Conservation (phyloP, 371 early-diverging fungal species). For the Circinella umbellata region DNA sequence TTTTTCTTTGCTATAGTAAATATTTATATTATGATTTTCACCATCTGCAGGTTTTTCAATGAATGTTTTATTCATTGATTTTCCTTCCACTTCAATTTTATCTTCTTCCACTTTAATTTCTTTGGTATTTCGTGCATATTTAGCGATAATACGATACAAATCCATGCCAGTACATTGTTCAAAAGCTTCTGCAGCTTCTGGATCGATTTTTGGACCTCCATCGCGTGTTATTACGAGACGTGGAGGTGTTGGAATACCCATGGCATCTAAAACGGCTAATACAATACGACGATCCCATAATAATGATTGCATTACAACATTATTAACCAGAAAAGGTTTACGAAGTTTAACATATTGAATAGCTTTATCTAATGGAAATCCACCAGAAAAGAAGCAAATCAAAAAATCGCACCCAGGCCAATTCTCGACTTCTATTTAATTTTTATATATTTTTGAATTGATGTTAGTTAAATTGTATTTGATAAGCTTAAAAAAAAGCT, state of each 20-base stretch:
- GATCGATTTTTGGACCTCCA: slow-evolving; percentile 65
- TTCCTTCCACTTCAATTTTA: slow-evolving; percentile 75
- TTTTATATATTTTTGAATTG: not conserved
- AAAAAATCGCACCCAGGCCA: slow-evolving; percentile 98
- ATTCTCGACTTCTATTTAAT: slow-evolving; percentile 68
- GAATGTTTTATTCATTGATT: slow-evolving; percentile 87
- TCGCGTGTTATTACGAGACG: slow-evolving; percentile 80
- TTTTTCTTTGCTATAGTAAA: slow-evolving; percentile 85
- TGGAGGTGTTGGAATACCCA: slow-evolving; percentile 88
- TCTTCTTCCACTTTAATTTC: slow-evolving; percentile 48
- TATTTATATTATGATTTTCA: slow-evolving; percentile 97
- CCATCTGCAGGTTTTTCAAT: slow-evolving; percentile 98
- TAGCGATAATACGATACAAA: slow-evolving; percentile 42
- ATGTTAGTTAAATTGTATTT: too few species aligned
- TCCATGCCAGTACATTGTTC: slow-evolving; percentile 59
- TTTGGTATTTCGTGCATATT: slow-evolving; percentile 33
- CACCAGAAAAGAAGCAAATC: slow-evolving; percentile 95
- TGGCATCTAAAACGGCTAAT: slow-evolving; percentile 80
- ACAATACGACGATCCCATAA: slow-evolving; percentile 94
- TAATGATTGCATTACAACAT: slow-evolving; percentile 88
- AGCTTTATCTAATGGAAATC: slow-evolving; percentile 96
- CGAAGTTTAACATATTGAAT: slow-evolving; percentile 86
- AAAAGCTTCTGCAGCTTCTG: slow-evolving; percentile 44
- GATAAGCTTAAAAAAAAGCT: too few species aligned
- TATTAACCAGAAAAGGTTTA: slow-evolving; percentile 91